Evolutionary conservation across 2,329 filamentous ascomycete genomes (phyloP).

Genomic region (Ophiocordyceps unilateralis): DNA sequence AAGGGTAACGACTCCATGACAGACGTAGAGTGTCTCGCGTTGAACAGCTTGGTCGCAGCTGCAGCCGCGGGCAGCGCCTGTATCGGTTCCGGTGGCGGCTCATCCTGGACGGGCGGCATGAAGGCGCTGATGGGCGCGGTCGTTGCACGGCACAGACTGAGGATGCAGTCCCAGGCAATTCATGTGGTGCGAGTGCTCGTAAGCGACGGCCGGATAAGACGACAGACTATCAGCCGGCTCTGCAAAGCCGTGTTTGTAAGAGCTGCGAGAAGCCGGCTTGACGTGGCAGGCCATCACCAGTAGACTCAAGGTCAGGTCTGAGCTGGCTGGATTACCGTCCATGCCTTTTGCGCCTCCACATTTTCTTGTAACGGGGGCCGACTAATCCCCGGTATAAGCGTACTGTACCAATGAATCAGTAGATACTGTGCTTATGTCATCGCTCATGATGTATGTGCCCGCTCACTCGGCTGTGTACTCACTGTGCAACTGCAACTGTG

Average conservation of each 20-base stretch:
- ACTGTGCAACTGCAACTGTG: too few relatives aligned
- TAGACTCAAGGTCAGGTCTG: neutral
- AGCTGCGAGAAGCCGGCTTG: neutral
- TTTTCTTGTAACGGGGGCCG: conserved; percentile 4
- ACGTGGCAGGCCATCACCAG: neutral
- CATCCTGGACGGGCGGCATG: conserved; percentile 52
- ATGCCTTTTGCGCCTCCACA: conserved; percentile 3
- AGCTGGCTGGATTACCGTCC: neutral
- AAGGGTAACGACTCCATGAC: conserved; percentile 27
- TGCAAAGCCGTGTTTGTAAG: neutral
- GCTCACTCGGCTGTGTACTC: too few relatives aligned
- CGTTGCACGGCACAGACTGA: neutral
- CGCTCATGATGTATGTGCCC: too few relatives aligned
- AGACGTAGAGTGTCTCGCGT: conserved; percentile 41
- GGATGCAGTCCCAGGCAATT: conserved; percentile 2
- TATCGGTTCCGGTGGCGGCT: conserved; percentile 47
- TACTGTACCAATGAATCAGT: too few relatives aligned
- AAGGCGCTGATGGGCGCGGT: conserved; percentile 18
- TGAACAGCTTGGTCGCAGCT: conserved; percentile 40
- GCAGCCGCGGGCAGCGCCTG: conserved; percentile 52
- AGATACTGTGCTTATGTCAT: neutral
- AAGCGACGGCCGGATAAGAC: neutral
- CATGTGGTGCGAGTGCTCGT: conserved; percentile 3
- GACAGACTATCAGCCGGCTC: neutral
- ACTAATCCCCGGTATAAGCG: neutral